Base-by-base conservation (phyloP, 2,329 filamentous ascomycete species). In the Colletotrichum sublineola region DNA sequence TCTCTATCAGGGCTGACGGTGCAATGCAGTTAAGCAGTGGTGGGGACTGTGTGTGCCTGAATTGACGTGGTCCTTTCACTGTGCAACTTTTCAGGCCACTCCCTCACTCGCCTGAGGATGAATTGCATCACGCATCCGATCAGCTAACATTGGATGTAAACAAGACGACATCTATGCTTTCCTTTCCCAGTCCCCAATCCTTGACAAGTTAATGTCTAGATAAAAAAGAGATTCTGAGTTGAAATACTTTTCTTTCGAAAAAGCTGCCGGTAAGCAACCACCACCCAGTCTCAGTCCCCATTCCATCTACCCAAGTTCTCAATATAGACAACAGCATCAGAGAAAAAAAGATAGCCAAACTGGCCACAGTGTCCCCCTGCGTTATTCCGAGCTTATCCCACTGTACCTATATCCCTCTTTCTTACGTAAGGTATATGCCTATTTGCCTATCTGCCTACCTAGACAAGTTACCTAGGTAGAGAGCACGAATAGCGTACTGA, bases 311-410 rank as follows among this genome's bases (percentile, higher is more conserved):
- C 11, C 4, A 20, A 12, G 18, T 29, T 6, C 50, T 36, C 31
- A 56, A 20, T 18, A n/a, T 8, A 12, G 20, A n/a, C 18, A 46
- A 11, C 44, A n/a, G 20, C 29, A 31, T 53, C 29, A 24, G 55
- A 42, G 18, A 60, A 52, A 50, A 66, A 57, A 63, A 46, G 15
- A 40, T 20, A 63, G 46, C 24, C 58, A 44, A 38, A 64, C 65
- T 64, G 29, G 31, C 40, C 20, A 67, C 68, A 67, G 68, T 67
- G 56, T 15, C 11, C 40, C 3, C 12, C 52, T 42, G 40, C 20
- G 50, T 38, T 56, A 55, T 71, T 24, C 33, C 55, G 52, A 71
- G 70, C 61, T 50, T 56, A 40, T 24, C 29, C 36, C 44, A 73
- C 67, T 71, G 71, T 73, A 24, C 24, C 24, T 24, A 44, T 48